Evolutionary conservation across 345 rosid genomes (phyloP), one percentile per base, ranked within the genome.

Genomic region (Geranium brycei): DNA sequence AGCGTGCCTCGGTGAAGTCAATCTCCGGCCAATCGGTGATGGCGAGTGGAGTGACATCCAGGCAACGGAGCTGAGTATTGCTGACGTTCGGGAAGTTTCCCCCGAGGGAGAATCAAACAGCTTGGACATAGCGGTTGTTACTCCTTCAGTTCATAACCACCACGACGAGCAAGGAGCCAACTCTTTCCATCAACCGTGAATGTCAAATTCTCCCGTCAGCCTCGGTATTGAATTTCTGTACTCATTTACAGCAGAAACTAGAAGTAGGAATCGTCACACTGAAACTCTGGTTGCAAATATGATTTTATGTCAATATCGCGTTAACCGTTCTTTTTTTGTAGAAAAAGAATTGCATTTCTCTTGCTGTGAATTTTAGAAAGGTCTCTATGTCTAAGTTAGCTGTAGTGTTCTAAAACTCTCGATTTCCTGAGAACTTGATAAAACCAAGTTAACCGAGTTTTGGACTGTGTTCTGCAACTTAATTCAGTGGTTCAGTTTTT

Each of bases 21-120:
- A 77, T 69, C 72, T 69, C 72, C 85, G 60, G 71, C 83, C 89
- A 8, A 77, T 81, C 56, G 86, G 76, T 58, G 95, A 91, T 17
- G 79, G 81, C 58, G 85, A 85, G 66, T 86, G 97, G 99, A 89
- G 79, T 55, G 95, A 89, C 74, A 87, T 93, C 73, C 96, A 81
- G 77, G 90, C 99, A 69, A 87, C 97, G 5, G 99, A 86, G 62
- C 75, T 90, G 19, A 80, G 83, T 63, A 80, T 87, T 64, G 77
- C 91, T 3, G 89, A 90, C 66, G 99, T 93, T 56, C 75, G 95
- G 76, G 97, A 87, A 79, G 72, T 86, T 62, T 75, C 84, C 17
- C 65, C 86, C 0, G 85, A 77, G 79, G 79, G 80, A n/a, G 93
- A 75, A 67, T 74, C 82, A 56, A 80, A 78, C 79, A 89, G 93